Evolutionary conservation across 73 alveolate species (phyloP).

Genomic region (Paramecium bursaria): DNA sequence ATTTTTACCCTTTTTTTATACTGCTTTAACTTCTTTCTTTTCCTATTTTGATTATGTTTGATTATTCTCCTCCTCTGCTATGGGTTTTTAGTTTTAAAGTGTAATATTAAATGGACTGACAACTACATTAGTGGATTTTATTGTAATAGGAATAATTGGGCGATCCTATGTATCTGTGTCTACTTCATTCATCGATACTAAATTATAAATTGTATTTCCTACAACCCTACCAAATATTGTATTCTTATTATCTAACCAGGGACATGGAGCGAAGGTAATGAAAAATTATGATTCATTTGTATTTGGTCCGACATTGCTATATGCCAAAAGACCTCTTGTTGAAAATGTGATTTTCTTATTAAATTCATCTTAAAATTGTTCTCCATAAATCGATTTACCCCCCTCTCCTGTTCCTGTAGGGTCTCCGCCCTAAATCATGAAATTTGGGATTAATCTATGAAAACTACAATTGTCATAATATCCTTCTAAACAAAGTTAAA

Average conservation of each 20-base stretch:
- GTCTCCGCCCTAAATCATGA: constrained; percentile 96
- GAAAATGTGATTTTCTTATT: constrained; percentile 87
- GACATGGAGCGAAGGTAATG: constrained; percentile 88
- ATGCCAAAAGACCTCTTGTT: constrained; percentile 96
- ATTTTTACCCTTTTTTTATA: constrained; percentile 66
- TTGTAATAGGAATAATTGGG: constrained; percentile 77
- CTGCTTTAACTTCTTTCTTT: constrained; percentile 55
- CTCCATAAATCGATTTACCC: constrained; percentile 89
- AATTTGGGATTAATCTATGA: constrained; percentile 89
- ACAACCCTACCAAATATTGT: constrained; percentile 93
- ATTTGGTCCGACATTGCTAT: constrained; percentile 81
- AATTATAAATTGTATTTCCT: constrained; percentile 80
- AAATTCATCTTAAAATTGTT: constrained; percentile 91
- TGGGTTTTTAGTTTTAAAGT: constrained; percentile 29
- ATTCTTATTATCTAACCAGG: constrained; percentile 90
- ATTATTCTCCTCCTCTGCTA: constrained; percentile 48
- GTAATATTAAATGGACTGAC: constrained; percentile 83
- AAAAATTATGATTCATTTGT: constrained; percentile 89
- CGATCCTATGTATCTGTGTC: constrained; percentile 81
- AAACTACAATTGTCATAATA: constrained; percentile 90
- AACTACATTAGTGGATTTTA: constrained; percentile 71
- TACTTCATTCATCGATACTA: constrained; percentile 70
- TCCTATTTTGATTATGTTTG: constrained; percentile 10
- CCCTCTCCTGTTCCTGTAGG: constrained; percentile 93
- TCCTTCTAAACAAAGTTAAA: constrained; percentile 90